phyloP scores from a whole-genome alignment of 2,329 filamentous ascomycete genomes.

The Plectosphaerella sp. region DNA sequence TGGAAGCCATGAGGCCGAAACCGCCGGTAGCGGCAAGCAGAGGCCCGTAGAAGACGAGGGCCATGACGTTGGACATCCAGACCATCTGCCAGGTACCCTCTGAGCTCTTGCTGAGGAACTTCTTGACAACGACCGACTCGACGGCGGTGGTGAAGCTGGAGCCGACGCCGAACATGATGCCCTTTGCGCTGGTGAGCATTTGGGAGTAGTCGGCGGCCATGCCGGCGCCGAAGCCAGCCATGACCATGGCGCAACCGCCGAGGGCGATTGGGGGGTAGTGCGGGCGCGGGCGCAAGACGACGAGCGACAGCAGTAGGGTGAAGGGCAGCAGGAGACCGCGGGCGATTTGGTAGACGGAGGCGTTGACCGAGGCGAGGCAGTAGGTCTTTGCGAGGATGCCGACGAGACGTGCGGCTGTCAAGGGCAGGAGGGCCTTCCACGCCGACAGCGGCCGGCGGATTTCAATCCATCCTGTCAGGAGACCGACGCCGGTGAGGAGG shows the following conservation, averaged over 20 bases:
- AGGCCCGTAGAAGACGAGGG: constrained; percentile 17
- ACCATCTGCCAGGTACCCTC: constrained; percentile 23
- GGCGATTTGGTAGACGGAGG: constrained; percentile 20
- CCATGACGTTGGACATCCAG: constrained; percentile 21
- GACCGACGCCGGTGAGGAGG: constrained; percentile 16
- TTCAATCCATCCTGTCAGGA: constrained; percentile 18
- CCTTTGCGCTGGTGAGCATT: constrained; percentile 20
- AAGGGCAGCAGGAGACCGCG: constrained; percentile 19
- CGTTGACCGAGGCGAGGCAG: constrained; percentile 20
- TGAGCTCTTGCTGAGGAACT: constrained; percentile 18
- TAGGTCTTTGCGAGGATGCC: constrained; percentile 21
- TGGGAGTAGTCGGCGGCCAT: constrained; percentile 21
- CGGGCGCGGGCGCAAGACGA: constrained; percentile 19
- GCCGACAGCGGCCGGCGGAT: constrained; percentile 15
- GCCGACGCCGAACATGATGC: constrained; percentile 17
- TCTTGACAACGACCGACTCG: constrained; percentile 19
- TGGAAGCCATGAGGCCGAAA: constrained; percentile 13
- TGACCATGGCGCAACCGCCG: constrained; percentile 19
- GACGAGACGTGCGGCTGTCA: constrained; percentile 17
- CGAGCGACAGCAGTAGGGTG: constrained; percentile 18
- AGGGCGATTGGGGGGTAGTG: constrained; percentile 20
- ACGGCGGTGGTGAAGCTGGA: constrained; percentile 20
- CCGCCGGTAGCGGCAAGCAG: constrained; percentile 19
- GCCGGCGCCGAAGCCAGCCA: constrained; percentile 19
- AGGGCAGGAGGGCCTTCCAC: constrained; percentile 17